These are phyloP conservation scores for Alternaria viburni DNA, from an alignment of 2,329 filamentous ascomycete species.

Conservation along the genomic window DNA sequence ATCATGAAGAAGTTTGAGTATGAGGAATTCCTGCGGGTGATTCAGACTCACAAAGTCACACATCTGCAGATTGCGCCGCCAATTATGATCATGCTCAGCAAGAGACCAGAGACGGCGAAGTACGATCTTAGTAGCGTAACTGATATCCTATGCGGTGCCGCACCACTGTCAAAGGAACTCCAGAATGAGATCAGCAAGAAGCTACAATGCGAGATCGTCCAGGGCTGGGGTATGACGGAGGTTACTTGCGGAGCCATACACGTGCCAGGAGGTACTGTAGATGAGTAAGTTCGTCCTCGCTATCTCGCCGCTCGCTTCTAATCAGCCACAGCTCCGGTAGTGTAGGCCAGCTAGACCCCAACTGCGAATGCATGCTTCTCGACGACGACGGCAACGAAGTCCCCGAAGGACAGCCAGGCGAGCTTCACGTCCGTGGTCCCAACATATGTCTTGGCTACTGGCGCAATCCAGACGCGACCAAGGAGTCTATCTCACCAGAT, in stretches of 20 bases:
- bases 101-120: slow-evolving; percentile 50
- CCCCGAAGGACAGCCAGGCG: slow-evolving; percentile 44
- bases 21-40: slow-evolving; percentile 46
- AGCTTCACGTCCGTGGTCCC: slow-evolving; percentile 50
- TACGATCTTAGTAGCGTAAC: slow-evolving; percentile 51
- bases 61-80: slow-evolving; percentile 52
- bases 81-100: slow-evolving; percentile 53
- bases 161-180: slow-evolving; percentile 51
- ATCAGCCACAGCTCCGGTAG: slow-evolving; percentile 40
- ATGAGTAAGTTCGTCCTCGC: slow-evolving; percentile 33
- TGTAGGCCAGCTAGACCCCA: slow-evolving; percentile 50
- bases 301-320: background rate
- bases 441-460: slow-evolving; percentile 52
- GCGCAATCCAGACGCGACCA: slow-evolving; percentile 49
- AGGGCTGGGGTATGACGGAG: slow-evolving; percentile 54
- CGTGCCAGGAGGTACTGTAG: slow-evolving; percentile 43
- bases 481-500: slow-evolving; percentile 45
- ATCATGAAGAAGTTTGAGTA: slow-evolving; percentile 53
- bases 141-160: slow-evolving; percentile 51
- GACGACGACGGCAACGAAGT: slow-evolving; percentile 54
- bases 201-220: slow-evolving; percentile 45
- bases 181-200: slow-evolving; percentile 48
- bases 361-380: slow-evolving; percentile 50
- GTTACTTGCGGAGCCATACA: slow-evolving; percentile 50
- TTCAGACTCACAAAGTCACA: slow-evolving; percentile 48